These are phyloP conservation scores for Aspergillus flavus DNA, from an alignment of 2,329 filamentous ascomycete genomes.

Conservation along the genomic window DNA sequence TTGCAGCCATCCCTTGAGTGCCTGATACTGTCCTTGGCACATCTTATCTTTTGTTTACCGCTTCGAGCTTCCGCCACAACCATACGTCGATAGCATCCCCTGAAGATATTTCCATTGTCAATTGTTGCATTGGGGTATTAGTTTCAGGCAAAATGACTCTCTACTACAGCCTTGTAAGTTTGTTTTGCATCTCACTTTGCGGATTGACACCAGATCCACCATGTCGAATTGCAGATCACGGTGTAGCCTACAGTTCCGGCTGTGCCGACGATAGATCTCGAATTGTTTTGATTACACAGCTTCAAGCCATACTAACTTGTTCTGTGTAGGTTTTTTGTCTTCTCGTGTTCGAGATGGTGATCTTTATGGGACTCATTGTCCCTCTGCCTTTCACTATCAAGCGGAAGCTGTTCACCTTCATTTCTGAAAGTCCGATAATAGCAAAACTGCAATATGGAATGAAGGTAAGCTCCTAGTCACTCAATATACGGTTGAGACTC, in stretches of 20 bases:
- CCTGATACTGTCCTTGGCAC: not conserved
- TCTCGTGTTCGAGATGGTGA: slow-evolving; percentile 52
- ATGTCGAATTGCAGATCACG: slow-evolving; percentile 5
- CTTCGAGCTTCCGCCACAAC: slow-evolving; percentile 12
- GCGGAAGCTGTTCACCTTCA: slow-evolving; percentile 91
- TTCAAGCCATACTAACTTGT: slow-evolving; percentile 13
- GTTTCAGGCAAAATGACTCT: slow-evolving; percentile 61
- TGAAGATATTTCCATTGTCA: not conserved
- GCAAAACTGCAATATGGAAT: slow-evolving; percentile 96
- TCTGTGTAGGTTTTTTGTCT: slow-evolving; percentile 51
- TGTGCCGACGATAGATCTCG: slow-evolving; percentile 7
- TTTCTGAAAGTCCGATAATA: slow-evolving; percentile 81
- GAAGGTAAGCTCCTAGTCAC: slow-evolving; percentile 62
- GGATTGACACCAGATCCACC: not conserved
- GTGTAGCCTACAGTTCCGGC: slow-evolving; percentile 27
- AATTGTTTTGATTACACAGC: slow-evolving; percentile 2
- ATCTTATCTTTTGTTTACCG: slow-evolving; percentile 20
- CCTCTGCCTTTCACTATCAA: slow-evolving; percentile 86
- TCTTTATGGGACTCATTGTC: slow-evolving; percentile 59
- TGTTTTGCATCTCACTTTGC: not conserved
- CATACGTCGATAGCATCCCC: slow-evolving; percentile 4
- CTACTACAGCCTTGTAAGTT: slow-evolving; percentile 67
- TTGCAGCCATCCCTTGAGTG: not conserved
- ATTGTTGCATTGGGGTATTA: not conserved
- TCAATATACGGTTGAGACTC: not conserved